A percentile compares a stretch with the other conserved stretches of the same genome.
Evolutionary conservation across 495 filamentous ascomycete species (phyloP).

Genomic region (Bryoglossum gracile): DNA sequence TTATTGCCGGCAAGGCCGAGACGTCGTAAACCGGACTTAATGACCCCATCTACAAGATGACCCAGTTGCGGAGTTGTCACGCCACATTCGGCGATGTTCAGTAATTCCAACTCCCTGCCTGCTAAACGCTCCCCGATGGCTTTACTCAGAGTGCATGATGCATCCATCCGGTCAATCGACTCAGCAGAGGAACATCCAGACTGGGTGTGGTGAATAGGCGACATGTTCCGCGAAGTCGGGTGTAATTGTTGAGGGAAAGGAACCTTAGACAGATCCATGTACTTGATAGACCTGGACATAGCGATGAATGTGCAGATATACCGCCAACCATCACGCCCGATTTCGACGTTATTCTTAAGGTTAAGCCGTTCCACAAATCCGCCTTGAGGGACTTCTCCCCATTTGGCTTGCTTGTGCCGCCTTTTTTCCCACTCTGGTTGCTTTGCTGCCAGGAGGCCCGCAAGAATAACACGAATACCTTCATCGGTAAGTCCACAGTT

Average conservation of each 20-base stretch:
- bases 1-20: constrained; percentile 77
- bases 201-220: background rate
- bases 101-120: constrained; percentile 69
- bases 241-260: constrained; percentile 55
- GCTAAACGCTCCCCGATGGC: constrained; percentile 69
- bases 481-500: constrained; percentile 82
- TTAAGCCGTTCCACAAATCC: constrained; percentile 82
- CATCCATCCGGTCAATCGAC: constrained; percentile 16
- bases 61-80: constrained; percentile 62
- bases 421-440: constrained; percentile 43
- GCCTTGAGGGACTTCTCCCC: constrained; percentile 33
- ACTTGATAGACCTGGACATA: constrained; percentile 78
- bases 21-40: constrained; percentile 64
- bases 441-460: constrained; percentile 77
- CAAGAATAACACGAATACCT: constrained; percentile 76
- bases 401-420: constrained; percentile 29
- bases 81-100: constrained; percentile 75
- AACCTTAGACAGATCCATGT: constrained; percentile 78
- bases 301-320: constrained; percentile 86
- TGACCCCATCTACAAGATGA: constrained; percentile 65
- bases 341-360: constrained; percentile 82
- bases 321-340: constrained; percentile 81
- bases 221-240: constrained; percentile 10
- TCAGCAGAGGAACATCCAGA: constrained; percentile 18
- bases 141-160: constrained; percentile 54